These are phyloP conservation scores for Irpex lacteus DNA, from an alignment of 1,284 basidiomycete species.

Conservation along the genomic window DNA sequence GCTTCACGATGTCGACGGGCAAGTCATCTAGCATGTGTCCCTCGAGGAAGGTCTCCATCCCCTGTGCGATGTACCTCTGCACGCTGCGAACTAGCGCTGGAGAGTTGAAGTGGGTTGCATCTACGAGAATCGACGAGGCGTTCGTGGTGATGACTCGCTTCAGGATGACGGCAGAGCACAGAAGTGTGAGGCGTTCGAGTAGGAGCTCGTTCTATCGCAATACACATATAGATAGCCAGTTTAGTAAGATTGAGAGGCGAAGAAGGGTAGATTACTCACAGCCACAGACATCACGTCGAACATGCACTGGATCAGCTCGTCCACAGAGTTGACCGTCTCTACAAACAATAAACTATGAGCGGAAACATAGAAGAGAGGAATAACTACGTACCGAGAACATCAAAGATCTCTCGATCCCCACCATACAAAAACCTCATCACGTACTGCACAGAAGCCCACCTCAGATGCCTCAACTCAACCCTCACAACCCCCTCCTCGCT, in stretches of 20 bases:
- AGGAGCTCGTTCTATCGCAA: slow-evolving; percentile 80
- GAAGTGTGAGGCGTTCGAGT: slow-evolving; percentile 78
- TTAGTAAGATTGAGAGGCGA: not conserved
- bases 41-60: slow-evolving; percentile 89
- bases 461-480: slow-evolving; percentile 74
- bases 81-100: slow-evolving; percentile 68
- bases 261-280: slow-evolving; percentile 34
- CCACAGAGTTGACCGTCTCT: slow-evolving; percentile 68
- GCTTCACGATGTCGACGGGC: slow-evolving; percentile 61
- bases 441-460: slow-evolving; percentile 74
- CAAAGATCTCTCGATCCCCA: slow-evolving; percentile 71
- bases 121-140: slow-evolving; percentile 77
- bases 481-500: slow-evolving; percentile 52
- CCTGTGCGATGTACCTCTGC: slow-evolving; percentile 80
- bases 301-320: slow-evolving; percentile 84
- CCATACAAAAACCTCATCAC: slow-evolving; percentile 85
- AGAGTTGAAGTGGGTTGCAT: slow-evolving; percentile 82
- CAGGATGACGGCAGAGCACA: slow-evolving; percentile 80
- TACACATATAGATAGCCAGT: not conserved
- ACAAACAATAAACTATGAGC: slow-evolving; percentile 8
- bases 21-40: slow-evolving; percentile 78
- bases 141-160: slow-evolving; percentile 75
- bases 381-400: slow-evolving; percentile 55
- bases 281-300: slow-evolving; percentile 87
- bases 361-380: not conserved